phyloP scores from a whole-genome alignment of 2,329 filamentous ascomycete species.

The Fusarium caatingaense region DNA sequence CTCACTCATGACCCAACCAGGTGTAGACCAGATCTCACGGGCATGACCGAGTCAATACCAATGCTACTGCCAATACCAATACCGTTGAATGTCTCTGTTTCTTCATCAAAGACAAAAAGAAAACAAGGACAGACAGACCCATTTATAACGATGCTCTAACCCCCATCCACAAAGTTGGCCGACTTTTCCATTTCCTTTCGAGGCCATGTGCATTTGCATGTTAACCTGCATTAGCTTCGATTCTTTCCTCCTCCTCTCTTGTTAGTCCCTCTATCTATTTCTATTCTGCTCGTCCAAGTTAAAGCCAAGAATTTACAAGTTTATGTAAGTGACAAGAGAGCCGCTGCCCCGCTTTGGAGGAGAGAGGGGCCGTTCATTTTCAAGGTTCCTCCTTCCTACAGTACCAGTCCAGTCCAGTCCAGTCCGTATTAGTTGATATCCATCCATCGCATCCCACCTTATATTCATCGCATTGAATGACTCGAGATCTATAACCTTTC shows the following conservation, averaged over 20 bases:
- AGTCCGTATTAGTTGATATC: conserved; percentile 13
- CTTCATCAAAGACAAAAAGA: not conserved
- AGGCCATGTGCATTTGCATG: conserved; percentile 29
- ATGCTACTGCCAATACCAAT: not conserved
- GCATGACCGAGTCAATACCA: conserved; percentile 6
- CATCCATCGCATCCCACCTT: not conserved
- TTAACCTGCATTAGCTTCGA: conserved; percentile 24
- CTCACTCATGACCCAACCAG: not conserved
- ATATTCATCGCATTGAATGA: not conserved
- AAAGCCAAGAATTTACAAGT: conserved; percentile 2
- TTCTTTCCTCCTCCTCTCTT: not conserved
- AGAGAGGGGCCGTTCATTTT: conserved; percentile 1
- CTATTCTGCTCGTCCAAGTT: not conserved
- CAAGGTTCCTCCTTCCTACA: conserved; percentile 3
- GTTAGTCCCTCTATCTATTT: not conserved
- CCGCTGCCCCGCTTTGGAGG: conserved; percentile 17
- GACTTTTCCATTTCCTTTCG: conserved; percentile 24
- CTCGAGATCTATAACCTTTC: conserved; percentile 1
- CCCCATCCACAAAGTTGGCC: conserved; percentile 14
- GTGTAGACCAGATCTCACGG: not conserved
- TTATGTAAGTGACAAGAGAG: conserved; percentile 7
- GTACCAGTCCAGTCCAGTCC: not conserved
- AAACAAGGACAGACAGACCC: not conserved
- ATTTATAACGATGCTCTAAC: not conserved
- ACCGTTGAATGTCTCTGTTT: not conserved